Evolutionary conservation across 495 filamentous ascomycete genomes (phyloP), one percentile per base, ranked within the genome.

Genomic region (Aspergillus panamensis): DNA sequence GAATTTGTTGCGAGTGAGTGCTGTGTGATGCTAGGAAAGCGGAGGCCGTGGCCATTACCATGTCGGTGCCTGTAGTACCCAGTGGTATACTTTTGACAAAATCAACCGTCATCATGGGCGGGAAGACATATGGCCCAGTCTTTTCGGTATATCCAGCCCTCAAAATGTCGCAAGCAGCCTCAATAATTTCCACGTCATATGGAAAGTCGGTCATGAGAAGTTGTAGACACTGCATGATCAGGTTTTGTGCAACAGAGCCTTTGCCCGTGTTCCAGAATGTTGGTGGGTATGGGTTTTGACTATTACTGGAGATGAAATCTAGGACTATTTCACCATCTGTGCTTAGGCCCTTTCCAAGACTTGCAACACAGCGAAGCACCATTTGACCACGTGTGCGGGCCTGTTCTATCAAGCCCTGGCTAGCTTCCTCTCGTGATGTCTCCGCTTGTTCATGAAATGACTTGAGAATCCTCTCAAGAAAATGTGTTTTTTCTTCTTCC

Each of bases 291-390:
- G 72, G 64, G 31, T 69, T 60, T 30, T 57, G 64, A 17, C 71
- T 68, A 8, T 64, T 58, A 7, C 78, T 73, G 17, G 72, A 69
- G 20, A 86, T 84, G 19, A 63, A 86, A 47, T 95, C 87, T 30
- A 95, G 78, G 17, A 84, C 76, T 8, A 82, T 72, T 55, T 95
- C 89, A 35, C 83, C 79, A 13, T 88, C 86, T 6, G 81, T 78
- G 62, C 93, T 88, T 39, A 93, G 72, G n/a, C 88, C 90, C 63
- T 84, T 90, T 10, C 88, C 92, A 62, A 97, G 87, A 50, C 81
- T 87, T 33, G 80, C 77, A 21, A 97, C 78, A 61, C 89, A 95
- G 48, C 85, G 79, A 31, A 96, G 77, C 6, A 85, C 85, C 39
- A 84, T 70, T 12, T 90, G 75, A 1, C 80, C 88, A 20, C 87